Evolutionary conservation across 106 monocot genomes (phyloP).

Genomic region (Narthecium ossifragum): DNA sequence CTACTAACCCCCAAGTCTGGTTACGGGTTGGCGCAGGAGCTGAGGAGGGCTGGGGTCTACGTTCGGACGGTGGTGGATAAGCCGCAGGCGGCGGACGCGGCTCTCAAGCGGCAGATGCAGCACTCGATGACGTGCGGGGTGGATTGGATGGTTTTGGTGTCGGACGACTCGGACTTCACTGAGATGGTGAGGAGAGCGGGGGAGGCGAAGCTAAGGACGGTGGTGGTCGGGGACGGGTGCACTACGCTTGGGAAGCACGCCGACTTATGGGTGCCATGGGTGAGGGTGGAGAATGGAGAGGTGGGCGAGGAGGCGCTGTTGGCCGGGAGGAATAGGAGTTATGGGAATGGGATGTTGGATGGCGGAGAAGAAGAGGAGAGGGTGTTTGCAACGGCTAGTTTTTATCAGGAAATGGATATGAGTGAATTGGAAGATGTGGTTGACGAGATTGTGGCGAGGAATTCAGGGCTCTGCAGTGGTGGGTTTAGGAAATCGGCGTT

Average conservation of each 20-base stretch:
- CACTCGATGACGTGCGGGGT: conserved; percentile 67
- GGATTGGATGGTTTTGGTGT: conserved; percentile 83
- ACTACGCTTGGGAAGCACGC: conserved; percentile 43
- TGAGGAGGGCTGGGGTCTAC: conserved; percentile 73
- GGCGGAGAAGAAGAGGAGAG: conserved; percentile 9
- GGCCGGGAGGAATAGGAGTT: conserved; percentile 2
- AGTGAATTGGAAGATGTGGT: conserved; percentile 20
- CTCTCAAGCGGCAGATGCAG: conserved; percentile 78
- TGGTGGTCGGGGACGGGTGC: conserved; percentile 77
- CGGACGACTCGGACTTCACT: conserved; percentile 85
- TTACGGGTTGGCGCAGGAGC: conserved; percentile 82
- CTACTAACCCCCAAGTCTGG: conserved; percentile 58
- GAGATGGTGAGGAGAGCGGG: conserved; percentile 66
- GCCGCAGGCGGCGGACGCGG: conserved; percentile 87
- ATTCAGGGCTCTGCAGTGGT: conserved; percentile 7
- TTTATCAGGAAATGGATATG: conserved; percentile 14
- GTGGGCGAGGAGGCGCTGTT: conserved; percentile 52
- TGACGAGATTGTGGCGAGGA: conserved; percentile 18
- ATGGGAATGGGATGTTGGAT: neutral
- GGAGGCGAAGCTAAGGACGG: conserved; percentile 62
- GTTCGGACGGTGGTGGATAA: conserved; percentile 81
- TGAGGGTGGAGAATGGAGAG: conserved; percentile 72
- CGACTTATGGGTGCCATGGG: conserved; percentile 90
- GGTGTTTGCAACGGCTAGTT: conserved; percentile 11
- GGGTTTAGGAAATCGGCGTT: conserved; percentile 22